Evolutionary conservation across 148 eudicot species (phyloP).

Genomic region (Heliamphora exappendiculata): DNA sequence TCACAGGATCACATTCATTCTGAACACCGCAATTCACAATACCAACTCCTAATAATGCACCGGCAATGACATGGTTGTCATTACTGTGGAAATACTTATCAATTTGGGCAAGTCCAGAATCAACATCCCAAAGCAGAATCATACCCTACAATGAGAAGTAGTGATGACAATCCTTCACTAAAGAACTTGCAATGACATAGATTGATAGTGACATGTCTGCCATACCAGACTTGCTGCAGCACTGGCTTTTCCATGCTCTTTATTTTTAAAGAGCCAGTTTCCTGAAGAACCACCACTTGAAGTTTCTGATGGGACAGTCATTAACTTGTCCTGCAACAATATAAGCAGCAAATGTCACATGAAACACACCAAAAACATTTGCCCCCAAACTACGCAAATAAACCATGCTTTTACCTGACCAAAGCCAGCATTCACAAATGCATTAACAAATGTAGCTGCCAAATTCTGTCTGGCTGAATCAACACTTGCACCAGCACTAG

Average conservation of each 20-base stretch:
- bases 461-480: slow-evolving; percentile 96
- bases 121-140: slow-evolving; percentile 98
- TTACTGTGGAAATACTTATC: slow-evolving; percentile 94
- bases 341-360: background rate
- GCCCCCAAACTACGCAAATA: background rate
- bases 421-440: slow-evolving; percentile 96
- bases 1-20: slow-evolving; percentile 88
- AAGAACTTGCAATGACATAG: background rate
- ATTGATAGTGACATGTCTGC: slow-evolving; percentile 9
- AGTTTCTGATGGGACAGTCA: slow-evolving; percentile 73
- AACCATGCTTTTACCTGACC: slow-evolving; percentile 53
- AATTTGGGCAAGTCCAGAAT: slow-evolving; percentile 89
- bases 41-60: slow-evolving; percentile 92
- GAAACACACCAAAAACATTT: background rate
- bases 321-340: slow-evolving; percentile 71
- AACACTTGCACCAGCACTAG: slow-evolving; percentile 81
- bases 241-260: slow-evolving; percentile 94
- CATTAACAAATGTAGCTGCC: slow-evolving; percentile 99
- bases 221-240: slow-evolving; percentile 97
- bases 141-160: slow-evolving; percentile 54
- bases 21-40: slow-evolving; percentile 76
- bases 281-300: slow-evolving; percentile 67
- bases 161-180: background rate
- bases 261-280: slow-evolving; percentile 93
- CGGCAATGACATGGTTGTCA: slow-evolving; percentile 77